Percentiles rank a stretch among this genome's conserved stretches.
Conservation (phyloP, 164 flowering plant genomes). For the Dillenia suffruticosa region DNA sequence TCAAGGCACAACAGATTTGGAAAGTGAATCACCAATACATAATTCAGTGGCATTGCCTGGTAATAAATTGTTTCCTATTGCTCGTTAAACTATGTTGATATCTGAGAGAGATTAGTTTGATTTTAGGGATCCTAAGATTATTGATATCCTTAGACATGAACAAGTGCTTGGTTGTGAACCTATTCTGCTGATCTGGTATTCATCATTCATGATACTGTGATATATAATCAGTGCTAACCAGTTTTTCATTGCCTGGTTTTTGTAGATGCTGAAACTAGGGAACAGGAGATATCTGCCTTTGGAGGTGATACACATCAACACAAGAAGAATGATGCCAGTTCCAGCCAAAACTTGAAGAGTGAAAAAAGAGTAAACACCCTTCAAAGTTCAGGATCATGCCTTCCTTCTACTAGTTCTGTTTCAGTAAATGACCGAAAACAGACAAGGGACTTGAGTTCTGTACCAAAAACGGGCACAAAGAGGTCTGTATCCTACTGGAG, state of each 20-base stretch:
- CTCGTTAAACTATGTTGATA: background rate
- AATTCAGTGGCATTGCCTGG: conserved; percentile 2
- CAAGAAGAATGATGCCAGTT: conserved; percentile 16
- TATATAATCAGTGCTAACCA: background rate
- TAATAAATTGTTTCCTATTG: background rate
- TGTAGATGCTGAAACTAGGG: conserved; percentile 22
- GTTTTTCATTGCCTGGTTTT: conserved; percentile 2
- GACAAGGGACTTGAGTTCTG: conserved; percentile 20
- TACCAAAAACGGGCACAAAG: conserved; percentile 42
- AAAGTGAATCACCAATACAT: conserved; percentile 21
- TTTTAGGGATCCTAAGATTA: too few relatives aligned
- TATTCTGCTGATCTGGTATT: background rate
- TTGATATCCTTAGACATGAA: too few relatives aligned
- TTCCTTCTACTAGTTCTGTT: conserved; percentile 21
- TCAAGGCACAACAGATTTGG: conserved; percentile 22
- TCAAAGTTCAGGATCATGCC: conserved; percentile 11
- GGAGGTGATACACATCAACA: conserved; percentile 15
- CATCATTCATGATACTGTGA: background rate
- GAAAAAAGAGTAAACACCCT: conserved; percentile 23
- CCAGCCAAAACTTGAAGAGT: conserved; percentile 21
- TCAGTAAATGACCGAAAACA: conserved; percentile 17
- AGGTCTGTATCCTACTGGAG: conserved; percentile 67
- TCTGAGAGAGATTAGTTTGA: too few relatives aligned
- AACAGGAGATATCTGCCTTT: conserved; percentile 13
- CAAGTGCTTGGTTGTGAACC: too few relatives aligned